Evolutionary conservation across 306 rosid species (phyloP).

Genomic region (Casuarina cunninghamiana): DNA sequence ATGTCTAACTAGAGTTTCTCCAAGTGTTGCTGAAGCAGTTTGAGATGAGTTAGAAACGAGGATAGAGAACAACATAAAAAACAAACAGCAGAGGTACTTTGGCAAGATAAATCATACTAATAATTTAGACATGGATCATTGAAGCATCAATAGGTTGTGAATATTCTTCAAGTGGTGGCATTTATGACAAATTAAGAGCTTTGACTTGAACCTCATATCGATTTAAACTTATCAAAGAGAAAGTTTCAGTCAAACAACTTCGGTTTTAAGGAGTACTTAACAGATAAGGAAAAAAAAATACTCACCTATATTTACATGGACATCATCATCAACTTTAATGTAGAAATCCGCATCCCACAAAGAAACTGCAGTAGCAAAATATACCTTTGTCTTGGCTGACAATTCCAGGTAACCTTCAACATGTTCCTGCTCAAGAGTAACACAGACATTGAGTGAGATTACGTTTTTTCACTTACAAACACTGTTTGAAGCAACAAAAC

Average conservation of each 20-base stretch:
- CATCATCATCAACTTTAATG: constrained; percentile 96
- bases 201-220: not conserved
- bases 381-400: constrained; percentile 91
- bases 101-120: not conserved
- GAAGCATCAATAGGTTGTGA: not conserved
- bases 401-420: constrained; percentile 98
- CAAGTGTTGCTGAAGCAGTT: constrained; percentile 77
- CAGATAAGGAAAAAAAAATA: not conserved
- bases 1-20: constrained; percentile 90
- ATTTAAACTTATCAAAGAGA: constrained; percentile 1
- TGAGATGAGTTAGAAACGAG: constrained; percentile 18
- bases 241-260: not conserved
- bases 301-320: constrained; percentile 95
- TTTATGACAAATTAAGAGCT: not conserved
- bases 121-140: not conserved
- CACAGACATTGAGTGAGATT: constrained; percentile 15
- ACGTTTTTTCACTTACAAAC: constrained; percentile 7
- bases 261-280: not conserved
- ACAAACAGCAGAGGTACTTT: constrained; percentile 1
- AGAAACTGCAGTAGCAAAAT: constrained; percentile 82
- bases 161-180: not conserved
- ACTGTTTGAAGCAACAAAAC: constrained; percentile 3
- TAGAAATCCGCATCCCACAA: constrained; percentile 98
- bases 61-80: constrained; percentile 3
- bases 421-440: constrained; percentile 62